Percentiles rank a stretch among this genome's conserved stretches.
Evolutionary conservation across 768 basidiomycete species (phyloP).

Genomic region (Leccinum broughii): DNA sequence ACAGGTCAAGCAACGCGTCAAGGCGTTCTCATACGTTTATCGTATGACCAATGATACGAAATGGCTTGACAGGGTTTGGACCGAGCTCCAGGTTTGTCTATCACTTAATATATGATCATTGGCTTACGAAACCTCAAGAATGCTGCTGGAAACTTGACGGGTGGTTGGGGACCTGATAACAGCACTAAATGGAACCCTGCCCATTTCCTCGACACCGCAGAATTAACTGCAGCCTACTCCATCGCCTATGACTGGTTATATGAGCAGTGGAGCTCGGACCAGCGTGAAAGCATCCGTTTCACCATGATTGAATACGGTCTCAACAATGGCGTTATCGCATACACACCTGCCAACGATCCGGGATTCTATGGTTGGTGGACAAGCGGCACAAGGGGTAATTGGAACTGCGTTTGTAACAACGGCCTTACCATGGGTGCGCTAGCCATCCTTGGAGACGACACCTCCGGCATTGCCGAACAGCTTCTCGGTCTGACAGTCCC

Average conservation of each 20-base stretch:
- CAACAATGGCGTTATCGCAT: constrained; percentile 57
- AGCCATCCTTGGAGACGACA: constrained; percentile 85
- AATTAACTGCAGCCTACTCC: constrained; percentile 84
- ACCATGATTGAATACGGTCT: constrained; percentile 83
- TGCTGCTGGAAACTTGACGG: constrained; percentile 69
- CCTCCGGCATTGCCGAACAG: constrained; percentile 64
- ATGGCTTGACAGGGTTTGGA: constrained; percentile 86
- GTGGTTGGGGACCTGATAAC: constrained; percentile 60
- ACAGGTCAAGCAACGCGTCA: constrained; percentile 86
- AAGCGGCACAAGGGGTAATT: constrained; percentile 76
- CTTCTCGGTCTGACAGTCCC: constrained; percentile 68
- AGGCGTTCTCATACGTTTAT: constrained; percentile 90
- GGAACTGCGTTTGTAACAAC: constrained; percentile 97
- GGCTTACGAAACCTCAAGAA: constrained; percentile 39
- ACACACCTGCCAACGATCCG: constrained; percentile 39
- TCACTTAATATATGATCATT: neutral
- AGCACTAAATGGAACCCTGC: constrained; percentile 77
- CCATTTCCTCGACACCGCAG: constrained; percentile 95
- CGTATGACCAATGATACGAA: constrained; percentile 89
- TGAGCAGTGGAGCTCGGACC: constrained; percentile 73
- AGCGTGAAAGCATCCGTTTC: constrained; percentile 65
- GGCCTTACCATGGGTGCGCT: constrained; percentile 89
- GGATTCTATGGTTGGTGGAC: constrained; percentile 75
- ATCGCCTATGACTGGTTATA: constrained; percentile 98
- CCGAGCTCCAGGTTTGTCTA: constrained; percentile 73